phyloP scores from a whole-genome alignment of 495 filamentous ascomycete species.

The Halenospora varia region DNA sequence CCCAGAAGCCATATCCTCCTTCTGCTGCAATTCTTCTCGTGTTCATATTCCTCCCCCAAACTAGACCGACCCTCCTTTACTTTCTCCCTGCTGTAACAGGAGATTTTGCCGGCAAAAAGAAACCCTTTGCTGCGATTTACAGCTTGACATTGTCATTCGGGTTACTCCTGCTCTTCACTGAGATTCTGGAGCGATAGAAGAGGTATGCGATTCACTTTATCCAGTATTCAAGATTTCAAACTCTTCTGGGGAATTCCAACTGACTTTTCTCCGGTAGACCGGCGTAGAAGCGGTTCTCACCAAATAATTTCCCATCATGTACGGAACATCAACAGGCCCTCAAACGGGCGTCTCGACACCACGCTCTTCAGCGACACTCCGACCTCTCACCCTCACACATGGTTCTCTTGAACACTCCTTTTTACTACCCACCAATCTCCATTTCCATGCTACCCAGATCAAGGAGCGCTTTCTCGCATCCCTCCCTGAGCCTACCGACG shows the following conservation, averaged over 20 bases:
- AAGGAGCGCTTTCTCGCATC: slow-evolving; percentile 81
- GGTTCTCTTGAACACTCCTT: slow-evolving; percentile 94
- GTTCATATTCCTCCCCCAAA: background rate
- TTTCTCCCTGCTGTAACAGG: slow-evolving; percentile 5
- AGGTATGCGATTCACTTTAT: background rate
- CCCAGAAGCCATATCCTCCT: background rate
- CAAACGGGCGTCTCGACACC: slow-evolving; percentile 96
- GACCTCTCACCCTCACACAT: slow-evolving; percentile 83
- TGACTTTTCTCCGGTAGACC: background rate
- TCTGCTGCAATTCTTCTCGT: slow-evolving; percentile 2
- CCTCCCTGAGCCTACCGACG: slow-evolving; percentile 87
- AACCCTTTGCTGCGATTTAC: slow-evolving; percentile 16
- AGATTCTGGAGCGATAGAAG: slow-evolving; percentile 21
- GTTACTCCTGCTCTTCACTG: slow-evolving; percentile 27
- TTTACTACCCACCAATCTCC: slow-evolving; percentile 86
- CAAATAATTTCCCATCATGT: slow-evolving; percentile 56
- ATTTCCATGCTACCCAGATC: slow-evolving; percentile 92
- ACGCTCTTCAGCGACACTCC: slow-evolving; percentile 79
- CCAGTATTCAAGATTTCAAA: background rate
- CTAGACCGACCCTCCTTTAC: background rate
- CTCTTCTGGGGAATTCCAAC: background rate
- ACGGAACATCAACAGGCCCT: slow-evolving; percentile 75
- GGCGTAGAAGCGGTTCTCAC: background rate
- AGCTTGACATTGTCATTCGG: slow-evolving; percentile 8
- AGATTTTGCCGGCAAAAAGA: slow-evolving; percentile 8